A percentile compares a stretch with the other conserved stretches of the same genome.
Conservation (phyloP, 805 yeast genomes). For the Metschnikowia cubensis region DNA sequence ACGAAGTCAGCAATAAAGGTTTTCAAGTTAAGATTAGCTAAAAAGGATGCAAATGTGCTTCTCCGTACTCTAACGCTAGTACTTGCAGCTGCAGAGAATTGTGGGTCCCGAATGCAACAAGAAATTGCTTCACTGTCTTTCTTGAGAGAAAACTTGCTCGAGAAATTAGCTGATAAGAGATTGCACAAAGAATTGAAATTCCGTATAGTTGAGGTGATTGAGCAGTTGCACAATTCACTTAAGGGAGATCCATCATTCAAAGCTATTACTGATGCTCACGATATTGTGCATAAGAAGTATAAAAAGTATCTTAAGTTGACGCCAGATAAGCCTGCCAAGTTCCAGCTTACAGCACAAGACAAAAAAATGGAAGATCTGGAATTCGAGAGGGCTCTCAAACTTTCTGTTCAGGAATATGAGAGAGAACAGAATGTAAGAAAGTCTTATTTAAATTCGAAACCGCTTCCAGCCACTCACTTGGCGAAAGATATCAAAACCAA, state of each 20-base stretch:
- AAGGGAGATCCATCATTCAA: conserved; percentile 70
- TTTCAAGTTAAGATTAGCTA: conserved; percentile 23
- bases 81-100: conserved; percentile 40
- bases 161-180: conserved; percentile 47
- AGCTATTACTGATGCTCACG: conserved; percentile 61
- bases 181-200: conserved; percentile 67
- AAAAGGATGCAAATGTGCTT: conserved; percentile 39
- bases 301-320: conserved; percentile 26
- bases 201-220: conserved; percentile 61
- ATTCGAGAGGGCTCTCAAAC: conserved; percentile 65
- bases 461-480: conserved; percentile 29
- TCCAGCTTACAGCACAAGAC: conserved; percentile 42
- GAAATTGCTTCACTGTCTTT: conserved; percentile 39
- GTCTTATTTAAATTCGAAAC: conserved; percentile 27
- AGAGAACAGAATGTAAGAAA: conserved; percentile 32
- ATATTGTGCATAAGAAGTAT: conserved; percentile 40
- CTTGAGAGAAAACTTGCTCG: conserved; percentile 30
- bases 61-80: conserved; percentile 35
- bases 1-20: conserved; percentile 30
- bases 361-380: conserved; percentile 71
- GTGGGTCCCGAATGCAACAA: conserved; percentile 44
- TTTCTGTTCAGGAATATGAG: conserved; percentile 65
- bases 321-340: conserved; percentile 61
- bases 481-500: conserved; percentile 5
- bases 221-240: conserved; percentile 63